A percentile compares a stretch with the other conserved stretches of the same genome.
Evolutionary conservation across 2,329 filamentous ascomycete species (phyloP).

Genomic region (Paradendryphiella salina): DNA sequence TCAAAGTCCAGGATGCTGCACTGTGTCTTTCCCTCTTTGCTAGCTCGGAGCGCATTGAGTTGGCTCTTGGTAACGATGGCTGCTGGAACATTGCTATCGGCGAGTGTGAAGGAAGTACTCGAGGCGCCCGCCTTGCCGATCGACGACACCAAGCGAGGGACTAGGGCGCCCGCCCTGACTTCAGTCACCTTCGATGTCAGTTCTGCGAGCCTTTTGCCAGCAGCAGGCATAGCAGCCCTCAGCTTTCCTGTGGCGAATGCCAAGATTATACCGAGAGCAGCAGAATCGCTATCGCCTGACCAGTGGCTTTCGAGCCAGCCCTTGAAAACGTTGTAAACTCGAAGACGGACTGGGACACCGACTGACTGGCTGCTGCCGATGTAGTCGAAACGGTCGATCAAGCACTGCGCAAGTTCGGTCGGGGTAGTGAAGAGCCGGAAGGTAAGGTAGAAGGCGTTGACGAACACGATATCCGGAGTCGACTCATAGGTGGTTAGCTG

Average conservation of each 20-base stretch:
- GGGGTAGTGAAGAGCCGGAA: constrained; percentile 92
- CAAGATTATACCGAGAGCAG: constrained; percentile 74
- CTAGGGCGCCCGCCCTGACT: constrained; percentile 68
- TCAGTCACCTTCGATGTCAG: constrained; percentile 77
- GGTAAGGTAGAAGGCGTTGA: constrained; percentile 93
- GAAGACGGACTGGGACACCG: constrained; percentile 78
- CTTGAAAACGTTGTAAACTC: constrained; percentile 96
- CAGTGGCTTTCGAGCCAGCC: constrained; percentile 97
- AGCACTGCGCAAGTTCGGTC: constrained; percentile 71
- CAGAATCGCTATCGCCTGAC: constrained; percentile 77
- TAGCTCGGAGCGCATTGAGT: constrained; percentile 69
- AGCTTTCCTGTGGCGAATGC: constrained; percentile 79
- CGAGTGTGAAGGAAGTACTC: constrained; percentile 68
- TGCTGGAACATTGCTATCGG: constrained; percentile 71
- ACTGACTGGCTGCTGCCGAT: constrained; percentile 76
- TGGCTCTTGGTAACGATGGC: constrained; percentile 76
- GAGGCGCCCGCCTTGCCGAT: constrained; percentile 87
- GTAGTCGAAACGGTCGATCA: constrained; percentile 93
- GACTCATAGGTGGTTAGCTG: constrained; percentile 90
- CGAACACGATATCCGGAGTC: constrained; percentile 87
- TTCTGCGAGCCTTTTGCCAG: constrained; percentile 78
- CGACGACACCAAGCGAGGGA: constrained; percentile 80
- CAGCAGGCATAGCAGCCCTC: constrained; percentile 68
- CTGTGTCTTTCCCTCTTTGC: constrained; percentile 70
- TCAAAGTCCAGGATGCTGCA: constrained; percentile 89